A percentile compares a stretch with the other conserved stretches of the same genome.
Conservation (phyloP, 1,284 basidiomycete species). For the Peniophora sp. region DNA sequence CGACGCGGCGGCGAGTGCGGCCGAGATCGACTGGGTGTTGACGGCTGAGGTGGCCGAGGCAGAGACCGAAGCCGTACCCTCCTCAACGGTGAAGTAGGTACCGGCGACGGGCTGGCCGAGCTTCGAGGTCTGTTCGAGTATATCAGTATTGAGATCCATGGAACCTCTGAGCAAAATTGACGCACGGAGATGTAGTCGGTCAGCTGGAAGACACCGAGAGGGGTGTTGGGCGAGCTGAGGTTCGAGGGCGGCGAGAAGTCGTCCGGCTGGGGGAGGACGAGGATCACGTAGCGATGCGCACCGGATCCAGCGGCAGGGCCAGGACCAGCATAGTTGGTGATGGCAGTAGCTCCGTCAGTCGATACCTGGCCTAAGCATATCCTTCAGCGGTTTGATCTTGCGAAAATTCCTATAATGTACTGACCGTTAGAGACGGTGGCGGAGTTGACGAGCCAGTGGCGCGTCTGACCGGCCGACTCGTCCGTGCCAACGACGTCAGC, state of each 20-base stretch:
- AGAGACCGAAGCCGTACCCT: slow-evolving; percentile 48
- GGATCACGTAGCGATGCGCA: slow-evolving; percentile 60
- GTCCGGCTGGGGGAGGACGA: slow-evolving; percentile 55
- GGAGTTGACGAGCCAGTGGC: slow-evolving; percentile 78
- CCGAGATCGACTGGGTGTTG: slow-evolving; percentile 50
- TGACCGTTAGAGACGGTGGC: slow-evolving; percentile 33
- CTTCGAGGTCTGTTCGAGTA: slow-evolving; percentile 35
- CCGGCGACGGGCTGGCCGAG: slow-evolving; percentile 55
- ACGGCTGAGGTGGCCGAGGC: slow-evolving; percentile 56
- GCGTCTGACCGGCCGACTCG: slow-evolving; percentile 45
- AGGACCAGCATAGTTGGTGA: slow-evolving; percentile 70
- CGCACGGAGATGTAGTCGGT: slow-evolving; percentile 41
- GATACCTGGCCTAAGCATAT: too few relatives aligned
- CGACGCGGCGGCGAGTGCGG: slow-evolving; percentile 12
- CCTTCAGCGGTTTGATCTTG: too few relatives aligned
- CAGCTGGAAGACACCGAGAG: slow-evolving; percentile 46
- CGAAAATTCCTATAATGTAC: too few relatives aligned
- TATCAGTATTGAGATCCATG: too few relatives aligned
- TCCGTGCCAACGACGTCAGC: slow-evolving; percentile 54
- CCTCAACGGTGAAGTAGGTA: slow-evolving; percentile 71
- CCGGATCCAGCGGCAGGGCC: slow-evolving; percentile 60
- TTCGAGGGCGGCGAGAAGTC: slow-evolving; percentile 55
- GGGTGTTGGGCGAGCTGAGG: slow-evolving; percentile 39
- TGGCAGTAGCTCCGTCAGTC: slow-evolving; percentile 28
- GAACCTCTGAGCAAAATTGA: too few relatives aligned